A percentile compares a stretch with the other conserved stretches of the same genome.
phyloP scores from a whole-genome alignment of 176 grass and related monocot genomes.

The Elaeis guineensis region DNA sequence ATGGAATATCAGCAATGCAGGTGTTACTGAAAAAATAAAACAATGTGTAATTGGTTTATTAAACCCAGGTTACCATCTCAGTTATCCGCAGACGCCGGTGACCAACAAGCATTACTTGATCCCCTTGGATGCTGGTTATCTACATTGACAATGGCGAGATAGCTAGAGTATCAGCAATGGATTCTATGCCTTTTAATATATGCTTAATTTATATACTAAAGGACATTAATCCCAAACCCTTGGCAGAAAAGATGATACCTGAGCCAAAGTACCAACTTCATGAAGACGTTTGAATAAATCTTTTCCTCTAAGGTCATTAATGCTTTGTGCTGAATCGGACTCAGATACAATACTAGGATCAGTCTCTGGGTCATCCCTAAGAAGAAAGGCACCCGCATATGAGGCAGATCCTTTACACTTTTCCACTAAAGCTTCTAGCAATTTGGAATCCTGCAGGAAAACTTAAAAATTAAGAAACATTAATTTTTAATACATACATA shows the following conservation, averaged over 20 bases:
- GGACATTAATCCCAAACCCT: too few species aligned
- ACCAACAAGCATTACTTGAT: conserved; percentile 86
- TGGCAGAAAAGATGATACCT: conserved; percentile 26
- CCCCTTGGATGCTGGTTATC: conserved; percentile 89
- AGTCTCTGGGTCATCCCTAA: conserved; percentile 69
- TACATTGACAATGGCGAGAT: conserved; percentile 29
- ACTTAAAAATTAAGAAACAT: neutral
- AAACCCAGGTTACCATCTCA: conserved; percentile 46
- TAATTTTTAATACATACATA: too few species aligned
- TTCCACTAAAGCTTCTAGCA: conserved; percentile 63
- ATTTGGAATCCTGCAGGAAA: conserved; percentile 57
- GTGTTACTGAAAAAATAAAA: too few species aligned
- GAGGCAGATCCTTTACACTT: conserved; percentile 60
- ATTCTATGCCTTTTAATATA: too few species aligned
- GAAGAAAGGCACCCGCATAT: conserved; percentile 88
- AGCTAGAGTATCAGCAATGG: conserved; percentile 12
- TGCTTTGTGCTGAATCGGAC: conserved; percentile 71
- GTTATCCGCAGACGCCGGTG: conserved; percentile 70
- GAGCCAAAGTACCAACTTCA: conserved; percentile 85
- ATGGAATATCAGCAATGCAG: too few species aligned
- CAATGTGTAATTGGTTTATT: neutral
- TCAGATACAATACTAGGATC: conserved; percentile 48
- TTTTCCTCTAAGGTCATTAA: conserved; percentile 91
- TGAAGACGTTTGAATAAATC: conserved; percentile 82
- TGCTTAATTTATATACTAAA: too few species aligned